Conservation (phyloP, 2,329 filamentous ascomycete genomes). For the Xylaria sp. region DNA sequence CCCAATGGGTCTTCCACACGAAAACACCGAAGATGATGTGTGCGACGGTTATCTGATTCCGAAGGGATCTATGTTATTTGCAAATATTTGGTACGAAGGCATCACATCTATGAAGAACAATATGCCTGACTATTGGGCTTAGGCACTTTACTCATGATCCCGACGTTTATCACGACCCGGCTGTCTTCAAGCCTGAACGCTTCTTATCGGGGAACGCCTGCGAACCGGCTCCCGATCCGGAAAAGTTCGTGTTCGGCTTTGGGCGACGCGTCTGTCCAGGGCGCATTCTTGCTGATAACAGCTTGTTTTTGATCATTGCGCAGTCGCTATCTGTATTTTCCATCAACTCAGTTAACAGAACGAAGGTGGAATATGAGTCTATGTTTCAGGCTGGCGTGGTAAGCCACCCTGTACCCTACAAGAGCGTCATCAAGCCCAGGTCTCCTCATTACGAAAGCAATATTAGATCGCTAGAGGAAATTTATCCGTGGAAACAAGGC, state of each 20-base stretch:
- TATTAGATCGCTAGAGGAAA: conserved; percentile 25
- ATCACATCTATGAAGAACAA: background rate
- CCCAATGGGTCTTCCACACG: conserved; percentile 33
- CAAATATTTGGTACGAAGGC: conserved; percentile 1
- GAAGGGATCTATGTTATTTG: conserved; percentile 14
- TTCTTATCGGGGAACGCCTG: conserved; percentile 36
- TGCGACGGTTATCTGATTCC: conserved; percentile 24
- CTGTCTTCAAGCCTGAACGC: conserved; percentile 43
- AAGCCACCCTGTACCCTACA: conserved; percentile 36
- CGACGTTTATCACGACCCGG: conserved; percentile 60
- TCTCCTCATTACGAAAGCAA: conserved; percentile 33
- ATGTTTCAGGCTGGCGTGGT: conserved; percentile 32
- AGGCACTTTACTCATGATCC: conserved; percentile 65
- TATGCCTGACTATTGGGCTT: background rate
- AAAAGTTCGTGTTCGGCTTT: conserved; percentile 42
- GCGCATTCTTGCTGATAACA: conserved; percentile 40
- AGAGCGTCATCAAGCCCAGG: conserved; percentile 31
- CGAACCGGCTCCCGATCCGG: conserved; percentile 38
- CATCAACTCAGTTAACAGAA: conserved; percentile 44
- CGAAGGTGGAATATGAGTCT: conserved; percentile 37
- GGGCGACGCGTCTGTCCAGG: conserved; percentile 47
- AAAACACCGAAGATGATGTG: conserved; percentile 7
- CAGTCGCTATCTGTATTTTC: conserved; percentile 54
- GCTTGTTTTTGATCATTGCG: conserved; percentile 44
- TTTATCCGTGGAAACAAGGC: conserved; percentile 3